Evolutionary conservation across 148 eudicot genomes (phyloP).

Genomic region (Nyssa sinensis): DNA sequence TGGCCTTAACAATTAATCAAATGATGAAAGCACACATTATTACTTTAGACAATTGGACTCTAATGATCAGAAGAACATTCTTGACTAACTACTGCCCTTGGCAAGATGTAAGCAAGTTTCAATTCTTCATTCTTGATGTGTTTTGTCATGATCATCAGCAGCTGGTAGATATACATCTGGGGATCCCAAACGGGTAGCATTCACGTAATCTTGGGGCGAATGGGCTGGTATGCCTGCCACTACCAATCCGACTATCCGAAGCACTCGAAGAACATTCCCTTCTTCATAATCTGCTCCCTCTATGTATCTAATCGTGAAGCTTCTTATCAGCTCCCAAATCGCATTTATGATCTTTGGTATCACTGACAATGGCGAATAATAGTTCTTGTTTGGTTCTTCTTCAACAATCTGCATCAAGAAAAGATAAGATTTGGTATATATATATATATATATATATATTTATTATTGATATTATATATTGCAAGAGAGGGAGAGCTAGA

Average conservation of each 20-base stretch:
- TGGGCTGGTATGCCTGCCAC: slow-evolving; percentile 47
- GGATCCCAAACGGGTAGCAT: slow-evolving; percentile 40
- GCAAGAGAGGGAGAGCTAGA: no score
- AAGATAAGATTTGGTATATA: not conserved
- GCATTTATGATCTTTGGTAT: slow-evolving; percentile 40
- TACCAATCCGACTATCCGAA: slow-evolving; percentile 38
- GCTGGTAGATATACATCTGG: slow-evolving; percentile 8
- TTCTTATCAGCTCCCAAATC: slow-evolving; percentile 62
- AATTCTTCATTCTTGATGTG: no score
- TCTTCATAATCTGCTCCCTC: slow-evolving; percentile 53
- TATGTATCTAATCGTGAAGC: slow-evolving; percentile 37
- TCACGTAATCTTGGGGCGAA: slow-evolving; percentile 56
- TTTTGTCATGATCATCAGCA: no score
- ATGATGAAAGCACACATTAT: no score
- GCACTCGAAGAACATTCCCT: slow-evolving; percentile 25
- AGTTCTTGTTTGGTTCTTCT: slow-evolving; percentile 33
- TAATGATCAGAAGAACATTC: no score
- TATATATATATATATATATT: no score
- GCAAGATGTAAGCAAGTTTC: no score
- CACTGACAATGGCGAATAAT: slow-evolving; percentile 12
- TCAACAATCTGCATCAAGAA: slow-evolving; percentile 25
- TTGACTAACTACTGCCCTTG: no score
- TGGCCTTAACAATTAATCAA: no score
- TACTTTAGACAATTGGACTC: no score
- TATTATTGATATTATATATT: no score